A percentile compares a stretch with the other conserved stretches of the same genome.
Evolutionary conservation across 805 yeast genomes (phyloP).

Genomic region (Lipomyces orientalis): DNA sequence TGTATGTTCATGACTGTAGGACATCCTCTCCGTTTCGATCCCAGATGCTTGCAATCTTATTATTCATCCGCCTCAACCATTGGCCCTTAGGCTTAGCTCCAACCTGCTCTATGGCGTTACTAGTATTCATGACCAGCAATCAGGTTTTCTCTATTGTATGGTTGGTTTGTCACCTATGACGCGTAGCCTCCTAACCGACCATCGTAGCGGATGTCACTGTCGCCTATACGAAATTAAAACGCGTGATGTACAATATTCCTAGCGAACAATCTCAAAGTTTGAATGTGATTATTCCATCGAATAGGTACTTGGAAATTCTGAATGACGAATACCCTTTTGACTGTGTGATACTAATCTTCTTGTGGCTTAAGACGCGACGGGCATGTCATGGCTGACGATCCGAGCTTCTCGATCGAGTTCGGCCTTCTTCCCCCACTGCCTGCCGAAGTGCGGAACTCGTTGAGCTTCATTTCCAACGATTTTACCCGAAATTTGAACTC

Average conservation of each 20-base stretch:
- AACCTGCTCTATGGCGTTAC: slow-evolving; percentile 37
- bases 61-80: slow-evolving; percentile 39
- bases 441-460: neutral
- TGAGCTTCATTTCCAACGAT: neutral
- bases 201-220: slow-evolving; percentile 18
- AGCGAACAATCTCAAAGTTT: neutral
- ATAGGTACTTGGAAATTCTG: neutral
- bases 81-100: slow-evolving; percentile 41
- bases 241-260: slow-evolving; percentile 2
- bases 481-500: neutral
- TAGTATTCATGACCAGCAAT: slow-evolving; percentile 37
- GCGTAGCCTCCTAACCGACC: neutral
- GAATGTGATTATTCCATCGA: neutral
- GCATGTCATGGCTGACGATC: slow-evolving; percentile 25
- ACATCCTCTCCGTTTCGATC: slow-evolving; percentile 38
- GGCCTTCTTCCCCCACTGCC: slow-evolving; percentile 31
- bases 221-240: slow-evolving; percentile 19
- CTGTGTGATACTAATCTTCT: neutral
- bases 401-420: slow-evolving; percentile 33
- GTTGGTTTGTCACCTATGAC: slow-evolving; percentile 14
- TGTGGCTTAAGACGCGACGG: slow-evolving; percentile 7
- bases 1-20: slow-evolving; percentile 14
- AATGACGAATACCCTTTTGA: neutral
- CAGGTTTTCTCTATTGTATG: slow-evolving; percentile 26
- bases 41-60: slow-evolving; percentile 36